phyloP scores from a whole-genome alignment of 805 yeast genomes.

The Metschnikowia borealis region DNA sequence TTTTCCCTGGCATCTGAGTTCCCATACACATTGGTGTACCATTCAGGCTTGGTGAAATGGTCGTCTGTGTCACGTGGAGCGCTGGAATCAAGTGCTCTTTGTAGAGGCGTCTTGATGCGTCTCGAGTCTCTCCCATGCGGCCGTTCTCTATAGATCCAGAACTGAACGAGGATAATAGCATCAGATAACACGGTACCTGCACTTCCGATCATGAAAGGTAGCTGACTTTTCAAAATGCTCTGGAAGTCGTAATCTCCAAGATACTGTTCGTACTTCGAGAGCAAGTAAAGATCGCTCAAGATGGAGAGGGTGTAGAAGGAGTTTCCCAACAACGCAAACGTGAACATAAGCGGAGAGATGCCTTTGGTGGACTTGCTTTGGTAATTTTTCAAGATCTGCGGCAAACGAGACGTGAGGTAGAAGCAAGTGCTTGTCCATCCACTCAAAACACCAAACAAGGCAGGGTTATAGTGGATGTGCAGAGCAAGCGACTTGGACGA shows the following conservation, averaged over 20 bases:
- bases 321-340: conserved; percentile 37
- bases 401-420: conserved; percentile 31
- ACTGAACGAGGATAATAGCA: conserved; percentile 30
- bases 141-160: conserved; percentile 20
- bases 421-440: conserved; percentile 34
- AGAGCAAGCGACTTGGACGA: background rate
- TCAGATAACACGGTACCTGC: conserved; percentile 28
- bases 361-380: conserved; percentile 30
- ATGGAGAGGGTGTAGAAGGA: conserved; percentile 33
- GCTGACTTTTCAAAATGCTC: conserved; percentile 16
- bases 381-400: conserved; percentile 35
- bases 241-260: conserved; percentile 13
- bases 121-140: background rate
- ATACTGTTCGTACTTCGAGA: conserved; percentile 15
- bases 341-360: conserved; percentile 30
- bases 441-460: conserved; percentile 23
- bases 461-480: conserved; percentile 5
- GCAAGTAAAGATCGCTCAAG: conserved; percentile 26
- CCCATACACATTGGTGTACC: conserved; percentile 29
- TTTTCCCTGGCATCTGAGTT: conserved; percentile 1
- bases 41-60: conserved; percentile 35
- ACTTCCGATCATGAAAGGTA: conserved; percentile 20
- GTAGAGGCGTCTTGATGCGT: background rate
- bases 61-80: background rate
- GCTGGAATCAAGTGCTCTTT: background rate